Percentiles rank a stretch among this genome's conserved stretches.
Conservation (phyloP, 345 rosid species). For the Kandelia obovata region DNA sequence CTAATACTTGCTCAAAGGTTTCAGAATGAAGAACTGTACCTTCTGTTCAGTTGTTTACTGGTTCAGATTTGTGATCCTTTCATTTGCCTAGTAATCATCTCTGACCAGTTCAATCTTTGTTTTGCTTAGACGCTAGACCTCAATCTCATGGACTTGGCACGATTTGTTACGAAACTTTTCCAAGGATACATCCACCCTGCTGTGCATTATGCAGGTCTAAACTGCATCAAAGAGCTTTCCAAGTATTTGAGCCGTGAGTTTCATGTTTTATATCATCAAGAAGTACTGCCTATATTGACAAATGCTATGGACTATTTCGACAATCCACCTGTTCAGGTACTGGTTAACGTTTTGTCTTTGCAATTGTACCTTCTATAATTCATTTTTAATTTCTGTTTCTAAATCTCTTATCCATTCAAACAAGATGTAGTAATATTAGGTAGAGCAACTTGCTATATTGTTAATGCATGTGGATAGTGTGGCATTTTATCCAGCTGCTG, state of each 20-base stretch:
- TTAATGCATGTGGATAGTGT: no score
- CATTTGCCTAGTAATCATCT: neutral
- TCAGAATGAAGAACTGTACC: neutral
- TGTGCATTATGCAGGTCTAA: constrained; percentile 6
- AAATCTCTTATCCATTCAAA: neutral
- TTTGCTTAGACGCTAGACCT: neutral
- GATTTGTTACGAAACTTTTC: neutral
- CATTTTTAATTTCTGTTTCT: neutral
- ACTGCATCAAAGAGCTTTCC: neutral
- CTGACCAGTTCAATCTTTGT: neutral
- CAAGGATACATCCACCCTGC: constrained; percentile 1
- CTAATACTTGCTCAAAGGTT: neutral
- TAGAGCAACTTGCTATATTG: no score
- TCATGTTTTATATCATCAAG: neutral
- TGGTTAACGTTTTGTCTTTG: no score
- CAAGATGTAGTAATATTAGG: neutral
- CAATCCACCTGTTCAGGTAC: constrained; percentile 10
- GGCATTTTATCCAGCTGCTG: no score
- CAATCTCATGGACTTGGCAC: neutral
- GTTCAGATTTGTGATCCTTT: neutral
- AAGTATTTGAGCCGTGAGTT: constrained; percentile 1
- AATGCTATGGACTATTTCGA: constrained; percentile 4
- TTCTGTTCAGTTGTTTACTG: neutral
- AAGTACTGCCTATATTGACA: constrained; percentile 10
- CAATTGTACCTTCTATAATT: no score